A percentile compares a stretch with the other conserved stretches of the same genome.
Evolutionary conservation across 768 basidiomycete species (phyloP).

Genomic region (Leccinum rimulosum): DNA sequence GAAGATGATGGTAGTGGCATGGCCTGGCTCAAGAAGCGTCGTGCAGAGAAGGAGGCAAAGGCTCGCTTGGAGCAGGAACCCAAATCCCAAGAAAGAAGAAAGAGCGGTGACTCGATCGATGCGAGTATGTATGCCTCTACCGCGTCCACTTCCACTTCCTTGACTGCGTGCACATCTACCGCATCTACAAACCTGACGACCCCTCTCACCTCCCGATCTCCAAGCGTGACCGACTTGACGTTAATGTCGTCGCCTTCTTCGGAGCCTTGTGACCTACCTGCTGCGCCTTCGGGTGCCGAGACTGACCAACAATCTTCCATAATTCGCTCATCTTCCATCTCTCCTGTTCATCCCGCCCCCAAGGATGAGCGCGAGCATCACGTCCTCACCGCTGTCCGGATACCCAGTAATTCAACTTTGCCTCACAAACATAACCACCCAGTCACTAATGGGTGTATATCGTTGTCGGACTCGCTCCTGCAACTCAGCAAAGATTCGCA

Average conservation of each 20-base stretch:
- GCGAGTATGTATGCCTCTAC: slow-evolving; percentile 24
- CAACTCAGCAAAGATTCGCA: slow-evolving; percentile 8
- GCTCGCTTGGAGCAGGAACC: slow-evolving; percentile 21
- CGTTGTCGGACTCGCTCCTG: slow-evolving; percentile 5
- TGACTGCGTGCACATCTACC: slow-evolving; percentile 20
- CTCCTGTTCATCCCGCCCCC: background rate
- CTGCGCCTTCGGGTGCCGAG: background rate
- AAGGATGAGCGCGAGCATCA: slow-evolving; percentile 22
- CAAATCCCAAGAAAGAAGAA: slow-evolving; percentile 19
- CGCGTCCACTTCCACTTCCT: slow-evolving; percentile 22
- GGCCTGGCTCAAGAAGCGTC: slow-evolving; percentile 72
- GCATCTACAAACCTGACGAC: slow-evolving; percentile 20
- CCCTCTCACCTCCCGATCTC: slow-evolving; percentile 21
- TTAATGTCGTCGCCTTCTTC: slow-evolving; percentile 3
- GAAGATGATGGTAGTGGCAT: slow-evolving; percentile 85
- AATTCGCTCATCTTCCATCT: background rate
- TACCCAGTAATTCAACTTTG: slow-evolving; percentile 14
- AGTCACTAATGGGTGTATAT: background rate
- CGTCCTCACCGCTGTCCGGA: slow-evolving; percentile 24
- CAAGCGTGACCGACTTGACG: slow-evolving; percentile 19
- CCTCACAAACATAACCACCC: slow-evolving; percentile 8
- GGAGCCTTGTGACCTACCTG: background rate
- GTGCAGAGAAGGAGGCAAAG: slow-evolving; percentile 55
- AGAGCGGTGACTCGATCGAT: slow-evolving; percentile 22
- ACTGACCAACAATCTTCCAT: background rate